Evolutionary conservation across 768 basidiomycete species (phyloP).

Genomic region (Termitomyces sp.): DNA sequence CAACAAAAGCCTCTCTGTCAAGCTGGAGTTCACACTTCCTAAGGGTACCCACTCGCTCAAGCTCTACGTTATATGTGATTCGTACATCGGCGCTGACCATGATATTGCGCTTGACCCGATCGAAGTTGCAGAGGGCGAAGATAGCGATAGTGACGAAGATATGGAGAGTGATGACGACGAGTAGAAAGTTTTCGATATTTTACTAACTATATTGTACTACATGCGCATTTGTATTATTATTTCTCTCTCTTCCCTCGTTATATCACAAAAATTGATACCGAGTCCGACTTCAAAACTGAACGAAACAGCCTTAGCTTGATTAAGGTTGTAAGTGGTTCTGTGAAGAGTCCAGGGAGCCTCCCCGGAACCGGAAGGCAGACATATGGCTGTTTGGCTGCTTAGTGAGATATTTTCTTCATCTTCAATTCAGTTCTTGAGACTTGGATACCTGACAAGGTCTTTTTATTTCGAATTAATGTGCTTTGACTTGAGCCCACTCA

Average conservation of each 20-base stretch:
- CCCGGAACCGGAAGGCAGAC: too few relatives aligned
- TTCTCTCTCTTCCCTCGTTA: neutral
- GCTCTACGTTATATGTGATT: slow-evolving; percentile 89
- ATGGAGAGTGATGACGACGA: slow-evolving; percentile 61
- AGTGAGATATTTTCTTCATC: too few relatives aligned
- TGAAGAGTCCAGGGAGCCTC: too few relatives aligned
- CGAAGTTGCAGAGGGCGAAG: slow-evolving; percentile 87
- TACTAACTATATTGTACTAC: slow-evolving; percentile 7
- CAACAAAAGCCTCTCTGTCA: slow-evolving; percentile 77
- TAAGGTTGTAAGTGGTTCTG: neutral
- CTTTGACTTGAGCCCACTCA: too few relatives aligned
- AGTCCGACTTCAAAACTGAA: neutral
- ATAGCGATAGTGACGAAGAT: slow-evolving; percentile 76
- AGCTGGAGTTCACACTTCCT: slow-evolving; percentile 85
- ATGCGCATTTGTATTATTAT: slow-evolving; percentile 9
- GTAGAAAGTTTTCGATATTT: neutral
- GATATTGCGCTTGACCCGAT: slow-evolving; percentile 80
- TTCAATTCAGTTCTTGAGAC: too few relatives aligned
- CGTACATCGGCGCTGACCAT: slow-evolving; percentile 88
- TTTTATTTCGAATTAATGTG: too few relatives aligned
- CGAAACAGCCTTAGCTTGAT: neutral
- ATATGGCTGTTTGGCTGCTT: too few relatives aligned
- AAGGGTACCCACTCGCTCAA: slow-evolving; percentile 80
- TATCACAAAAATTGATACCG: neutral
- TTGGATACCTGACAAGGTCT: too few relatives aligned